phyloP scores from a whole-genome alignment of 2,329 filamentous ascomycete genomes.

The Verticillium tricorpus region DNA sequence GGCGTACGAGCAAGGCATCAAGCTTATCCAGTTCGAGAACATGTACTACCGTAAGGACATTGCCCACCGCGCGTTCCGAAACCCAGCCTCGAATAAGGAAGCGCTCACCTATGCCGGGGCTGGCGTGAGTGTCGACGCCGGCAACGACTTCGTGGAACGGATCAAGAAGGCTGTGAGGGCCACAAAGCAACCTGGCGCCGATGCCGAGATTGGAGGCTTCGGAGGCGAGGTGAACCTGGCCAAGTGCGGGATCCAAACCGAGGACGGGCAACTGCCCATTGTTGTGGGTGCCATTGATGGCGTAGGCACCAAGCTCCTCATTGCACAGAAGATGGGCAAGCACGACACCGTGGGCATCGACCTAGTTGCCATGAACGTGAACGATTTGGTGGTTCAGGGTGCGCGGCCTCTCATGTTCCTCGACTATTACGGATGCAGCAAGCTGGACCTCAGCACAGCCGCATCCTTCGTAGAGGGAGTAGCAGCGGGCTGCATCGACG shows the following conservation, averaged over 20 bases:
- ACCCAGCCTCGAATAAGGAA: slow-evolving; percentile 31
- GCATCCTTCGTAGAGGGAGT: slow-evolving; percentile 89
- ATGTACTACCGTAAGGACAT: slow-evolving; percentile 89
- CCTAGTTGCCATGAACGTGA: slow-evolving; percentile 98
- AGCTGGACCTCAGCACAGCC: slow-evolving; percentile 72
- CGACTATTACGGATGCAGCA: slow-evolving; percentile 95
- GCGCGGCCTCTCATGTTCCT: slow-evolving; percentile 94
- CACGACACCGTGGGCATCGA: slow-evolving; percentile 96
- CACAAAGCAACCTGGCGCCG: slow-evolving; percentile 79
- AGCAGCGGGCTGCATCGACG: slow-evolving; percentile 77
- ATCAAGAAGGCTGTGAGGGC: slow-evolving; percentile 89
- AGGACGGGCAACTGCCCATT: slow-evolving; percentile 58
- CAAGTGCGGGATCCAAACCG: slow-evolving; percentile 48
- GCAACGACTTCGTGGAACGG: slow-evolving; percentile 84
- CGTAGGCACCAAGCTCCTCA: slow-evolving; percentile 94
- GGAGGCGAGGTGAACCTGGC: slow-evolving; percentile 80
- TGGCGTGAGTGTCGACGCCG: slow-evolving; percentile 90
- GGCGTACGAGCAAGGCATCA: slow-evolving; percentile 68
- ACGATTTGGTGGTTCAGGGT: slow-evolving; percentile 93
- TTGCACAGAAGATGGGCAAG: slow-evolving; percentile 83
- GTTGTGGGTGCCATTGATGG: slow-evolving; percentile 95
- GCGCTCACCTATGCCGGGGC: slow-evolving; percentile 86
- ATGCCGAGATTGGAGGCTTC: slow-evolving; percentile 93
- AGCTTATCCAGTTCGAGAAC: slow-evolving; percentile 68
- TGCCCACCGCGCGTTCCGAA: slow-evolving; percentile 66